phyloP scores from a whole-genome alignment of 2,329 filamentous ascomycete species.

The Basipetospora chlamydospora region DNA sequence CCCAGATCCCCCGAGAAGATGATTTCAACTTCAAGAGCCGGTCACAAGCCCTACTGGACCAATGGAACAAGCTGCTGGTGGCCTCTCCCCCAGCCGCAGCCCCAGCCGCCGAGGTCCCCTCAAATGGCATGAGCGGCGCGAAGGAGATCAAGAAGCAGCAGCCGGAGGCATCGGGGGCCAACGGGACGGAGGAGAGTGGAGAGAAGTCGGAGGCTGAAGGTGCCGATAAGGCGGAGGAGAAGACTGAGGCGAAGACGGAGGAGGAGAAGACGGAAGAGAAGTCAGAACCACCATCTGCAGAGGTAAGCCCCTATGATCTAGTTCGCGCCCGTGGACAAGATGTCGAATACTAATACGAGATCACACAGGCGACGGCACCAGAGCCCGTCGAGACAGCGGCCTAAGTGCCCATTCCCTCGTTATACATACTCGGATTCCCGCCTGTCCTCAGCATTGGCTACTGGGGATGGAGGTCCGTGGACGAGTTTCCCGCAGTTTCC shows the following conservation, averaged over 20 bases:
- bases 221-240: constrained; percentile 20
- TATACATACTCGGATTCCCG: no score
- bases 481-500: no score
- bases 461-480: no score
- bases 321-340: no score
- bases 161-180: constrained; percentile 18
- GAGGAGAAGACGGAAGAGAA: no score
- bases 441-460: no score
- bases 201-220: constrained; percentile 24
- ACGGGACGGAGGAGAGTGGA: constrained; percentile 26
- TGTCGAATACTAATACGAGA: no score
- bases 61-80: constrained; percentile 76
- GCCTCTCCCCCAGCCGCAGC: no score
- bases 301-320: constrained; percentile 15
- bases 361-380: constrained; percentile 15
- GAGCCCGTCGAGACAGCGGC: constrained; percentile 23
- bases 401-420: constrained; percentile 10
- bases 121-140: constrained; percentile 35
- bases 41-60: constrained; percentile 63
- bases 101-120: constrained; percentile 18
- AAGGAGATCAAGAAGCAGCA: constrained; percentile 24
- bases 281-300: no score
- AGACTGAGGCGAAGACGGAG: constrained; percentile 15
- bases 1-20: constrained; percentile 72
- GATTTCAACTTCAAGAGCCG: constrained; percentile 82